These are phyloP conservation scores for Pseudocercospora macadamiae DNA, from an alignment of 2,329 filamentous ascomycete species.

Conservation along the genomic window DNA sequence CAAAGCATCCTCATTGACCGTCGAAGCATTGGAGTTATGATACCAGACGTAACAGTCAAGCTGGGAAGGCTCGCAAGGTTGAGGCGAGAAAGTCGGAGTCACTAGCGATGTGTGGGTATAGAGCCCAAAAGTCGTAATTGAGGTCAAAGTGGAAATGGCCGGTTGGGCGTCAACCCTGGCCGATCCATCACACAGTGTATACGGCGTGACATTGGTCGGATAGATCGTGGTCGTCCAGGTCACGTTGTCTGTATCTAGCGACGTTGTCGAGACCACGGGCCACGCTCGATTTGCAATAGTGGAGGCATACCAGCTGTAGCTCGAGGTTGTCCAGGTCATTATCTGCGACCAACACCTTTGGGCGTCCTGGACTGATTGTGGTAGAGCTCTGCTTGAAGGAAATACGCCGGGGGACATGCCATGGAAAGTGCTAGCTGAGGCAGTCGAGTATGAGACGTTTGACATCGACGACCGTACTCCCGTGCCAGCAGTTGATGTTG, in stretches of 20 bases:
- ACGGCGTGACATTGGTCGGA: conserved; percentile 20
- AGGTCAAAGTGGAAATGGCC: conserved; percentile 9
- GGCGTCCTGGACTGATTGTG: background rate
- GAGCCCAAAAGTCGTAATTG: background rate
- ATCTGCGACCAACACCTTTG: conserved; percentile 1
- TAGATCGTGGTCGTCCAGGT: conserved; percentile 20
- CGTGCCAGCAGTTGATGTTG: background rate
- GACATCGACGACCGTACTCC: background rate
- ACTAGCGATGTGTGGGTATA: conserved; percentile 6
- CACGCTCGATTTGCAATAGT: background rate
- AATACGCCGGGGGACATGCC: background rate
- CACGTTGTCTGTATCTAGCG: background rate
- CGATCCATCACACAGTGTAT: conserved; percentile 31
- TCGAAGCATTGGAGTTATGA: conserved; percentile 12
- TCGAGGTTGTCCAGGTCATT: background rate
- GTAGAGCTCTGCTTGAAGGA: background rate
- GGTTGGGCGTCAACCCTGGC: conserved; percentile 26
- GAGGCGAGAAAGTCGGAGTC: conserved; percentile 14
- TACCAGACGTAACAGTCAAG: conserved; percentile 25
- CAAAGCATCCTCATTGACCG: conserved; percentile 10
- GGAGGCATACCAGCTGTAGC: background rate
- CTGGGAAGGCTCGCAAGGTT: conserved; percentile 19
- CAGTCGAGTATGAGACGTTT: background rate
- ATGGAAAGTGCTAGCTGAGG: background rate
- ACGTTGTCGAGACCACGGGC: background rate